Evolutionary conservation across 2,329 filamentous ascomycete genomes (phyloP).

Genomic region (Aspergillus sp.): DNA sequence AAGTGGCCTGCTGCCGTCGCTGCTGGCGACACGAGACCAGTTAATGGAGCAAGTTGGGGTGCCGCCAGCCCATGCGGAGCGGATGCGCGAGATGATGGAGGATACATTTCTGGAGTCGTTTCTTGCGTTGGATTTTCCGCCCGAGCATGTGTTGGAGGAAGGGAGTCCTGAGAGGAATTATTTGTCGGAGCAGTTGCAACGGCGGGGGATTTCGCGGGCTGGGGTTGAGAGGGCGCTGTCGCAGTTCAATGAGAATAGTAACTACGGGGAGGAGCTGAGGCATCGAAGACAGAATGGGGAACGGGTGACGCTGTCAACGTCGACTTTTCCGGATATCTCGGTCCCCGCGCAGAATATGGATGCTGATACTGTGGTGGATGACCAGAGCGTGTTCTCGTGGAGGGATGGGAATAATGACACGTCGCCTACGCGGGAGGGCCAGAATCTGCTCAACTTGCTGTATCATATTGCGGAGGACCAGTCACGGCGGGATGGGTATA

Average conservation of each 20-base stretch:
- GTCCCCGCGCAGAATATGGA: constrained; percentile 21
- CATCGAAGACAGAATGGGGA: constrained; percentile 34
- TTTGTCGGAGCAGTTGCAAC: constrained; percentile 31
- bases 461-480: constrained; percentile 94
- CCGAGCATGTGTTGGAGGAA: constrained; percentile 28
- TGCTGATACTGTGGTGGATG: constrained; percentile 33
- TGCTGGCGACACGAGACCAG: constrained; percentile 35
- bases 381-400: constrained; percentile 41
- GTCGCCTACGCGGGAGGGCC: constrained; percentile 48
- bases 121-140: constrained; percentile 34
- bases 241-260: constrained; percentile 33
- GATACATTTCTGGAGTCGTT: constrained; percentile 39
- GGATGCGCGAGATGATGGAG: constrained; percentile 40
- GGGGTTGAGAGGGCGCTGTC: constrained; percentile 32
- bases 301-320: constrained; percentile 30
- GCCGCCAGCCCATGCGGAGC: constrained; percentile 30
- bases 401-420: constrained; percentile 38
- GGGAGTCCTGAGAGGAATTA: constrained; percentile 30
- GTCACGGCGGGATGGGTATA: constrained; percentile 76
- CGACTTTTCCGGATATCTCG: constrained; percentile 25
- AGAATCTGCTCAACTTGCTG: constrained; percentile 76
- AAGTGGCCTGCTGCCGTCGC: constrained; percentile 36
- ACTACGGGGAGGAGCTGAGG: constrained; percentile 34
- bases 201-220: constrained; percentile 32
- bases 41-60: constrained; percentile 37